A percentile compares a stretch with the other conserved stretches of the same genome.
These are phyloP conservation scores for Hypoxylon subgilvum DNA, from an alignment of 495 filamentous ascomycete genomes.

Conservation along the genomic window DNA sequence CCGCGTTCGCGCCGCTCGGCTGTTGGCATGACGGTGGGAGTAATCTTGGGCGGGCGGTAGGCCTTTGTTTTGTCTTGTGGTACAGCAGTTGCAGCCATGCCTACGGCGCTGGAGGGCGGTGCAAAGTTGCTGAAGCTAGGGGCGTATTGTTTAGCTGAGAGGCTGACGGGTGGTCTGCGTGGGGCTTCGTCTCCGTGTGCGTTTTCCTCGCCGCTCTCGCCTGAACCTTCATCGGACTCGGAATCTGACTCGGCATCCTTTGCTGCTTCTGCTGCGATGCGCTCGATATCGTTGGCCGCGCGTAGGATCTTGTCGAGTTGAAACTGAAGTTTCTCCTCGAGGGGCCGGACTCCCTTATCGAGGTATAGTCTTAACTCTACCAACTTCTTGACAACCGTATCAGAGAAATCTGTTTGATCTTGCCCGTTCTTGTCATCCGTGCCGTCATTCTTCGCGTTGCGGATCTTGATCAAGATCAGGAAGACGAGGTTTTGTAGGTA, in stretches of 20 bases:
- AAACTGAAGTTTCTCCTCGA: conserved; percentile 86
- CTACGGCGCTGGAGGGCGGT: conserved; percentile 43
- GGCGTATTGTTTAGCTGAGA: conserved; percentile 68
- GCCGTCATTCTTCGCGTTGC: conserved; percentile 55
- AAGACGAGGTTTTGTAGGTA: conserved; percentile 96
- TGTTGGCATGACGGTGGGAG: conserved; percentile 71
- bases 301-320: conserved; percentile 90
- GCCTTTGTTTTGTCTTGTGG: conserved; percentile 58
- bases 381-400: conserved; percentile 77
- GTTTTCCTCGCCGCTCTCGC: conserved; percentile 44
- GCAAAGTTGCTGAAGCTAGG: conserved; percentile 63
- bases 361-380: conserved; percentile 85
- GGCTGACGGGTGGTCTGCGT: conserved; percentile 51
- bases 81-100: conserved; percentile 41
- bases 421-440: conserved; percentile 31
- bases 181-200: conserved; percentile 35
- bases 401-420: conserved; percentile 17
- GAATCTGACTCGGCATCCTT: conserved; percentile 47
- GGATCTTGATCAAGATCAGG: conserved; percentile 80
- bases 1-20: conserved; percentile 63
- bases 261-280: conserved; percentile 41
- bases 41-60: conserved; percentile 85
- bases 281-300: conserved; percentile 77
- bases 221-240: conserved; percentile 48
- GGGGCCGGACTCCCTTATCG: conserved; percentile 84